These are phyloP conservation scores for Ascochyta clinopodiicola DNA, from an alignment of 2,329 filamentous ascomycete species.

Conservation along the genomic window DNA sequence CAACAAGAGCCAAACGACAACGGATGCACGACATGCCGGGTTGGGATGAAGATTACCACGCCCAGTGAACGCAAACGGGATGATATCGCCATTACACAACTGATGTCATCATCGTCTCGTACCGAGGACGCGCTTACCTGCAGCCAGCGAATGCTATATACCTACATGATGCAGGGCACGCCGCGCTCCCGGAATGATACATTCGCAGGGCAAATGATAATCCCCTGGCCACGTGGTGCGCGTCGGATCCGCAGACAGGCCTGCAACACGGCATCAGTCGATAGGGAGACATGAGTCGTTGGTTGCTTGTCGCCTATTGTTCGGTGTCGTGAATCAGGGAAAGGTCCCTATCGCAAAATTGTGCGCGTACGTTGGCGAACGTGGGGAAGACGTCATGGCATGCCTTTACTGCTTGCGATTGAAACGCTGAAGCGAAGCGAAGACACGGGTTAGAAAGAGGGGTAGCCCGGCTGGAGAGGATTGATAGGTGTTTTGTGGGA, in stretches of 20 bases:
- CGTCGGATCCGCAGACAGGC: constrained; percentile 3
- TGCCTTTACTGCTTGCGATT: constrained; percentile 6
- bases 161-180: constrained; percentile 8
- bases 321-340: not conserved
- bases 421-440: not conserved
- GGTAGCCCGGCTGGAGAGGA: not conserved
- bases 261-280: not conserved
- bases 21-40: not conserved
- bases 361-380: not conserved
- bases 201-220: constrained; percentile 14
- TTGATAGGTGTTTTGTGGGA: not conserved
- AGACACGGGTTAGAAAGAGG: not conserved
- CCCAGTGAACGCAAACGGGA: not conserved
- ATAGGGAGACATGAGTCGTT: not conserved
- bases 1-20: not conserved
- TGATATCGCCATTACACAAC: not conserved
- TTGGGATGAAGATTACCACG: not conserved
- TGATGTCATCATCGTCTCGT: not conserved
- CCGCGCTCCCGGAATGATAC: constrained; percentile 7
- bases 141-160: not conserved
- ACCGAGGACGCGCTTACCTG: not conserved
- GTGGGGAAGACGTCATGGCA: constrained; percentile 4
- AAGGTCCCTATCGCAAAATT: not conserved
- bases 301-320: not conserved
- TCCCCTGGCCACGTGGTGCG: constrained; percentile 11